Base-by-base conservation (phyloP, 2,329 filamentous ascomycete species). In the Fusarium nurragi region DNA sequence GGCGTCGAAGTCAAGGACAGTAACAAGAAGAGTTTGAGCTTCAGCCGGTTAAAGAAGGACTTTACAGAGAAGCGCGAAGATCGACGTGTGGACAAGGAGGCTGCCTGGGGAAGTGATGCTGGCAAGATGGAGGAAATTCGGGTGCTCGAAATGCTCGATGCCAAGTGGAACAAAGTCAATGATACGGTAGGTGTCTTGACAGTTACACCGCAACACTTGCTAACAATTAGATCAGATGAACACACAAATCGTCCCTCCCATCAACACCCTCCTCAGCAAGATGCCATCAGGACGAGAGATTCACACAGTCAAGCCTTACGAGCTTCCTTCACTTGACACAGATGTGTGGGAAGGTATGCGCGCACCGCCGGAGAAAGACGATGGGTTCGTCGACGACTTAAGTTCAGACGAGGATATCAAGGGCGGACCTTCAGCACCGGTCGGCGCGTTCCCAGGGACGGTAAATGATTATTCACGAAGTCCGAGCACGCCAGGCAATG, bases 221-320 rank as follows among this genome's bases (percentile, higher is more conserved):
- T 71, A 54, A 63, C 45, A 2, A 32, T 14, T 19, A 26, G 13
- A 12, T 1, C 61, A 94, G 88, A 89, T 97, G 71, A 92, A 94
- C 60, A 90, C 93, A 0, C 93, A 97, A 74, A 54, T 82, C 3
- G 85, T 98, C 28, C 93, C 94, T 0, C 83, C 90, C 0, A 84
- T 86, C 6, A 89, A 88, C 14, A 86, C 90, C 1, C 79, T 97
- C 11, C 78, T 97, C 6, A 85, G 91, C 8, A 89, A 87, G 60
- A 90, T 98, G 80, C 94, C 95, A 0, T 94, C 91, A 2, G 94
- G 94, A 3, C 87, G 94, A 64, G 94, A 97, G 71, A 93, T 97
- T 50, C 90, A 96, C 65, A 84, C 82, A 0, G 80, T 92, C 32
- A 89, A 89, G 71, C 82, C 87, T 1, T 97, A 88, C 69, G 80